phyloP scores from a whole-genome alignment of 768 basidiomycete genomes.

The Suillus subalutaceus region DNA sequence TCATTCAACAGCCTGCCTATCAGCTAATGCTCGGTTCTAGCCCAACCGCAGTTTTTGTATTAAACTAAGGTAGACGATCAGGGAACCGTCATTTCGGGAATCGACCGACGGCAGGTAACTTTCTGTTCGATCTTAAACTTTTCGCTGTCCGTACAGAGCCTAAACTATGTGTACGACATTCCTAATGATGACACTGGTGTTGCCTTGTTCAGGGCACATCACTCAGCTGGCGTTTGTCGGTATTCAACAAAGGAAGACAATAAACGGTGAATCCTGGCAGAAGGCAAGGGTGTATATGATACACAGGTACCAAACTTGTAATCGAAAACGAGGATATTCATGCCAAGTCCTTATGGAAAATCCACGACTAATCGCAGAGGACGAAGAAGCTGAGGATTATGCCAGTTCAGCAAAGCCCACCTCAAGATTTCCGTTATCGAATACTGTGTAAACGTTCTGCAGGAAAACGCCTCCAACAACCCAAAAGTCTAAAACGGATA shows the following conservation, averaged over 20 bases:
- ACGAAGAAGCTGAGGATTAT: constrained; percentile 11
- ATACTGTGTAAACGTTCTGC: constrained; percentile 34
- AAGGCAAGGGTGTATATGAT: neutral
- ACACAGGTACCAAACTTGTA: neutral
- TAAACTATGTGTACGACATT: no score
- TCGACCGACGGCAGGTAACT: no score
- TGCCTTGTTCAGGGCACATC: neutral
- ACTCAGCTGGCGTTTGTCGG: neutral
- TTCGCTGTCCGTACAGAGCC: no score
- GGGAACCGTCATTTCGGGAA: no score
- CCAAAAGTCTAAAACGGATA: constrained; percentile 29
- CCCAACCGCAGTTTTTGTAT: neutral
- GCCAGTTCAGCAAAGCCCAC: constrained; percentile 45
- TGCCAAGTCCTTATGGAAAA: neutral
- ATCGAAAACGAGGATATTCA: neutral
- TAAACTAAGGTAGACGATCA: neutral
- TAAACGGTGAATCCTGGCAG: neutral
- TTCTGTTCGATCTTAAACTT: no score
- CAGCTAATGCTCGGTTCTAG: neutral
- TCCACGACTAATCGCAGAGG: neutral
- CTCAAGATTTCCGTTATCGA: constrained; percentile 33
- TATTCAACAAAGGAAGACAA: neutral
- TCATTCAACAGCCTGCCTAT: no score
- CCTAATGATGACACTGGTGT: no score
- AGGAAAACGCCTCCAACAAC: constrained; percentile 38